Percentiles rank a stretch among this genome's conserved stretches.
Evolutionary conservation across 2,329 filamentous ascomycete genomes (phyloP).

Genomic region (Leptographium flavum): DNA sequence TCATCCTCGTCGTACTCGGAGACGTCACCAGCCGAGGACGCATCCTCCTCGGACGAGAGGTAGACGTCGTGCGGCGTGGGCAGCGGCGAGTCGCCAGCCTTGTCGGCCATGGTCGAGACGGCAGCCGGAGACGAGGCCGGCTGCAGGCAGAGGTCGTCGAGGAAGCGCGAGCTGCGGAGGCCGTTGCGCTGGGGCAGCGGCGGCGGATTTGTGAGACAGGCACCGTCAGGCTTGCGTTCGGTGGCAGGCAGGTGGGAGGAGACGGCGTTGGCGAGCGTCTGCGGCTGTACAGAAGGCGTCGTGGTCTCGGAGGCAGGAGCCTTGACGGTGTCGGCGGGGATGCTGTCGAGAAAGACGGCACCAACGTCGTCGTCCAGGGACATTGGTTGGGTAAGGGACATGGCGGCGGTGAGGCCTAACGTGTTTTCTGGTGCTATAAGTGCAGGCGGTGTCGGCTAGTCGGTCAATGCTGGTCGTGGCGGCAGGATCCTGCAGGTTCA

Average conservation of each 20-base stretch:
- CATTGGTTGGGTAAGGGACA: constrained; percentile 6
- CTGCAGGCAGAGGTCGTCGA: constrained; percentile 23
- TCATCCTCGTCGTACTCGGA: constrained; percentile 33
- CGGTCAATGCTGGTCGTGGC: background rate
- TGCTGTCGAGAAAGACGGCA: constrained; percentile 5
- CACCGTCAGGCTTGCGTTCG: background rate
- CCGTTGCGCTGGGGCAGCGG: constrained; percentile 36
- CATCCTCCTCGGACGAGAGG: constrained; percentile 52
- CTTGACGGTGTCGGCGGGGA: constrained; percentile 3
- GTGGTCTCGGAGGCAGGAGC: background rate
- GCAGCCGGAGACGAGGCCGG: background rate
- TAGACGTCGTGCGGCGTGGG: constrained; percentile 42
- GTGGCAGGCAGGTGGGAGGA: background rate
- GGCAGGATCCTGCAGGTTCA: background rate
- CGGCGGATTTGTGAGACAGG: constrained; percentile 18
- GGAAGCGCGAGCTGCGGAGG: constrained; percentile 31
- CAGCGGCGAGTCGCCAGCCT: constrained; percentile 14
- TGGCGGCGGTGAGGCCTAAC: background rate
- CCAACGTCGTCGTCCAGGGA: constrained; percentile 6
- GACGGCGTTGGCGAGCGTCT: background rate
- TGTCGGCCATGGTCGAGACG: constrained; percentile 10
- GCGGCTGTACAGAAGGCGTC: background rate
- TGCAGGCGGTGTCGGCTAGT: background rate
- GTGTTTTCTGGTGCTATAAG: background rate
- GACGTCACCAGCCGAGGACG: constrained; percentile 43